phyloP scores from a whole-genome alignment of 1,139 yeast genomes.

The Taphrina betulina region DNA sequence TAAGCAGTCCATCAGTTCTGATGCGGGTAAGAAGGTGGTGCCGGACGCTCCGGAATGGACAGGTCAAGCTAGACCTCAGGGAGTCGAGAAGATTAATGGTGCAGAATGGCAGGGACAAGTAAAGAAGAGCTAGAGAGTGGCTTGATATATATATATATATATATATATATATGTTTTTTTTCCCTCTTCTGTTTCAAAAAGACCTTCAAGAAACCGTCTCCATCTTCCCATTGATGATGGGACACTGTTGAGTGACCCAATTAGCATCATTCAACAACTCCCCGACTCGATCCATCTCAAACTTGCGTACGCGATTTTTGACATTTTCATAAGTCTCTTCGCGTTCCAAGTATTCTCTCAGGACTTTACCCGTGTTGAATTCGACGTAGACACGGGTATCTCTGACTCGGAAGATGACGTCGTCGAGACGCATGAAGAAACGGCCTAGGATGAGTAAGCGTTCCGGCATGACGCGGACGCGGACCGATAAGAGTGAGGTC shows the following conservation, averaged over 20 bases:
- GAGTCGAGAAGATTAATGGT: conserved; percentile 5
- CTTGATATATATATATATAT: no score
- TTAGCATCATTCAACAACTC: conserved; percentile 72
- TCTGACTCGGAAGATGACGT: conserved; percentile 75
- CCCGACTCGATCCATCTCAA: conserved; percentile 63
- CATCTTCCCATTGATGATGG: conserved; percentile 43
- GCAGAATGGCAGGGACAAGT: conserved; percentile 9
- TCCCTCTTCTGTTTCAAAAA: no score
- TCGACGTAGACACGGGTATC: conserved; percentile 85
- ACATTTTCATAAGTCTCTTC: conserved; percentile 66
- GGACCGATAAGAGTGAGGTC: conserved; percentile 69
- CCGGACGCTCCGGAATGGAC: conserved; percentile 17
- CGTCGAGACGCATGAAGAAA: conserved; percentile 82
- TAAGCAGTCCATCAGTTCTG: no score
- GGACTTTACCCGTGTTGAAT: conserved; percentile 60
- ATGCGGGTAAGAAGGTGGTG: conserved; percentile 13
- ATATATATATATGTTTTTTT: no score
- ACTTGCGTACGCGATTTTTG: conserved; percentile 49
- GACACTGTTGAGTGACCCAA: conserved; percentile 70
- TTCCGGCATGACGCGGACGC: conserved; percentile 85
- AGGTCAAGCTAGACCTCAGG: conserved; percentile 4
- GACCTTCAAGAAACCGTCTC: conserved; percentile 5
- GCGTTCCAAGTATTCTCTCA: conserved; percentile 75
- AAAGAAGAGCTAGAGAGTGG: no score
- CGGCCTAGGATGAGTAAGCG: conserved; percentile 71